Base-by-base conservation (phyloP, 2,329 filamentous ascomycete genomes). In the Fusarium tuaranense region DNA sequence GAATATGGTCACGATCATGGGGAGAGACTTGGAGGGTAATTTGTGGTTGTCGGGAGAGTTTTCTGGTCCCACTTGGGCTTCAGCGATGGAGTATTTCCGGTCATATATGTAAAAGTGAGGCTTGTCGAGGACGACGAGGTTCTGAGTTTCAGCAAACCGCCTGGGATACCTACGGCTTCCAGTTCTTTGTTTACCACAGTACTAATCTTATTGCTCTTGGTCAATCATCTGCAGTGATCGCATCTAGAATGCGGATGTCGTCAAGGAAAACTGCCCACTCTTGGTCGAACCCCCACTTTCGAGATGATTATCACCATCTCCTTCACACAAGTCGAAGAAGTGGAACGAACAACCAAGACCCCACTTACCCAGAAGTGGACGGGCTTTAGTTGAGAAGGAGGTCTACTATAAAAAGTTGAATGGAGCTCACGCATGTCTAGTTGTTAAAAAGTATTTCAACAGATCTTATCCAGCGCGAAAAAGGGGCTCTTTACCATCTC, bases 11-110 rank as follows among this genome's bases (percentile, higher is more conserved):
- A 22, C 34, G 4, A 38, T 58, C 1, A 58, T 58, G 53, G 53
- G 53, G 1, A 58, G 53, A 10, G 53, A 58, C 20, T 38, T 58
- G 12, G 34, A 22, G 8, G 53, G 53, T 22, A 58, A 58, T 5
- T 38, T 58, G 30, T 58, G 53, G 53, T 6, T 58, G 3, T 58
- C 32, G n/a, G 53, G 53, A 20, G 53, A 58, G 53, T 58, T 58
- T 36, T 38, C 53, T 25, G 30, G 27, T 13, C 20, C 32, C 4
- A 36, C 53, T 25, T 58, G 53, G 53, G 14, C 12, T 22, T 58
- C 53, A 38, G 53, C n/a, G 7, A 12, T 58, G 53, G 34, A 38
- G 32, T 34, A 36, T 58, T 58, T 58, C 16, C 12, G 32, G 13
- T 34, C 51, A 6, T 57, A 57, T 4, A 57, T 57, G 30, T 27